Evolutionary conservation across 2,329 filamentous ascomycete species (phyloP), one percentile per base, ranked within the genome.

Genomic region (Stylonectria norvegica): DNA sequence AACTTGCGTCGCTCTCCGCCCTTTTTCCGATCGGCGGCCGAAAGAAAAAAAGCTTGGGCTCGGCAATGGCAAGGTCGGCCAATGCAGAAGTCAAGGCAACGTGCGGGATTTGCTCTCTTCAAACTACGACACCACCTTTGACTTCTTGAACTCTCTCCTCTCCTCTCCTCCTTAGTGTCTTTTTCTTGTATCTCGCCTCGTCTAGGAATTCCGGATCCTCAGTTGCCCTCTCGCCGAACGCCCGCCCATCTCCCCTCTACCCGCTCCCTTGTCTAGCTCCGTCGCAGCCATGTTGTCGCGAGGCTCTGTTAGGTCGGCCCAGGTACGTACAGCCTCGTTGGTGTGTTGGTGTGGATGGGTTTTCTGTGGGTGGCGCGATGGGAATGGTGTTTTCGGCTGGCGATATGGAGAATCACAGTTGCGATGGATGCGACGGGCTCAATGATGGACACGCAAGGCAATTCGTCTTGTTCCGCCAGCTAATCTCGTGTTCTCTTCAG

Each of bases 231-330:
- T 5, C 12, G 6, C 27, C 27, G 27, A 14, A 27, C 36, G 12
- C 37, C 36, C 36, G 18, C 29, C 27, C 10, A 20, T 41, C 31
- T 30, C 32, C 31, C 32, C 37, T 23, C 43, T 27, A 36, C 23
- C 30, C 34, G 20, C 20, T 39, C 41, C 16, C 16, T n/a, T 16
- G 11, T 22, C n/a, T 33, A 14, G 8, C 8, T 16, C 27, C 20
- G 29, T 28, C 38, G 23, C 36, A 63, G 75, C 58, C 51, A 81
- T 81, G 77, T 62, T 81, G 65, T 79, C 76, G 63, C 74, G 75
- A 67, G 73, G 71, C 67, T 75, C 76, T 60, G 54, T 71, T 53
- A 64, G 73, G 63, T 67, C 75, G 64, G 75, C 76, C 56, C 73
- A 79, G 76, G 77, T 80, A 72, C 53, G 71, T 68, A 4, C 36